Evolutionary conservation across 2,329 filamentous ascomycete species (phyloP).

Genomic region (Trichoderma sp.): DNA sequence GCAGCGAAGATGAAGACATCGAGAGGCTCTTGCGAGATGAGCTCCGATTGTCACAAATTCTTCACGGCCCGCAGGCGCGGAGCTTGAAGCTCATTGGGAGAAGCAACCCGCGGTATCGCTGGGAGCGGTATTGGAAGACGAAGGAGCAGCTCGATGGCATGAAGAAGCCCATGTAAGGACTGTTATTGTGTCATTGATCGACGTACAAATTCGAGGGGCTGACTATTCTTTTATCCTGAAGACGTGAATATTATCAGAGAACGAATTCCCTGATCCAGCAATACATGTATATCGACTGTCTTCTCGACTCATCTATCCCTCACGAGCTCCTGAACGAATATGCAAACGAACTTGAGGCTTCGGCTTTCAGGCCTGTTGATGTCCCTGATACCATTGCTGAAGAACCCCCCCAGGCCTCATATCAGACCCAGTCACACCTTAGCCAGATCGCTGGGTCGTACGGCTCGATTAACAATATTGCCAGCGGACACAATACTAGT

Average conservation of each 20-base stretch:
- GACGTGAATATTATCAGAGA: slow-evolving; percentile 80
- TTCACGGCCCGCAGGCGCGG: slow-evolving; percentile 69
- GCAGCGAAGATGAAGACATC: slow-evolving; percentile 42
- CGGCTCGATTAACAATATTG: slow-evolving; percentile 28
- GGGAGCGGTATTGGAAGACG: slow-evolving; percentile 82
- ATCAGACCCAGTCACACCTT: slow-evolving; percentile 27
- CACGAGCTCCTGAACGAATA: slow-evolving; percentile 92
- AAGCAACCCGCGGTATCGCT: slow-evolving; percentile 79
- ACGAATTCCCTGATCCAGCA: slow-evolving; percentile 87
- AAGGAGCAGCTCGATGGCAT: slow-evolving; percentile 70
- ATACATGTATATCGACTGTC: slow-evolving; percentile 87
- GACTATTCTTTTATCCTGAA: slow-evolving; percentile 29
- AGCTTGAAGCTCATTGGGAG: slow-evolving; percentile 86
- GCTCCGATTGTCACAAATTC: slow-evolving; percentile 55
- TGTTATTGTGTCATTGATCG: not conserved
- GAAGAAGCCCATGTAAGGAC: slow-evolving; percentile 62
- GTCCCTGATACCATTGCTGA: slow-evolving; percentile 76
- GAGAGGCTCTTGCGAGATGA: slow-evolving; percentile 50
- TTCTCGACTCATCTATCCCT: slow-evolving; percentile 88
- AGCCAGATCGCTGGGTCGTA: slow-evolving; percentile 26
- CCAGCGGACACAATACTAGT: slow-evolving; percentile 26
- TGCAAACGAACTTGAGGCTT: slow-evolving; percentile 56
- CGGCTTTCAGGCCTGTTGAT: slow-evolving; percentile 52
- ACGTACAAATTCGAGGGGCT: not conserved
- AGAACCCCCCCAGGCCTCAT: slow-evolving; percentile 45